Base-by-base conservation (phyloP, 345 rosid species). In the Acer saccharum region DNA sequence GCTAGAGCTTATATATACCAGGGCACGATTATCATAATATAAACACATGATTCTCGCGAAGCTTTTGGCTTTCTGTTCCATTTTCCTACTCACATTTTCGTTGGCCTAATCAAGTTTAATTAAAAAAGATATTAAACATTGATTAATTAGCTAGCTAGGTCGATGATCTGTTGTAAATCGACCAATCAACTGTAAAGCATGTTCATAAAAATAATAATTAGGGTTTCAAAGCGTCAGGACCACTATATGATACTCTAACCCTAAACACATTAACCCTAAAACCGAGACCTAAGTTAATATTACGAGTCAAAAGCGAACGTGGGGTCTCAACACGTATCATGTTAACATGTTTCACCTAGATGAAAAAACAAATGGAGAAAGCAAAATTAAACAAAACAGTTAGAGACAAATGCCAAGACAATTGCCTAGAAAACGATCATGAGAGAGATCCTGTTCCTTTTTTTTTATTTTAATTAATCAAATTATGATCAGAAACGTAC, bases 401-500 rank as follows among this genome's bases (percentile, higher is more conserved):
- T 81, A 81, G 83, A 81, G 89, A 87, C 86, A 87, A 86, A 81
- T 82, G 74, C 70, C 82, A 81, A 76, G 90, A 92, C 91, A 92
- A 88, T 44, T 81, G 80, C 81, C 88, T 89, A 78, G 92, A 84
- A 84, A 76, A 77, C 64, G 71, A 78, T 83, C 52, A 81, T 66
- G 67, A 78, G 62, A 69, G 87, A 72, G 87, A 88, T 89, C 87
- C 81, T 90, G 90, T 82, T 84, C 88, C 90, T 88, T 73, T 71
- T n/a, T 73, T 71, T 68, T 65, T 60, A 75, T 68, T 65, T 60
- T 75, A 20, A 73, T 76, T 82, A 71, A 73, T 77, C 73, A 61
- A 72, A 77, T 61, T 35, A 35, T 35, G 39, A 75, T 41, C 66
- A 68, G 50, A 64, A 71, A 76, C 83, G 89, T 86, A 77, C 86